Base-by-base conservation (phyloP, 2,329 filamentous ascomycete species). In the Teratosphaeriaceae sp. region DNA sequence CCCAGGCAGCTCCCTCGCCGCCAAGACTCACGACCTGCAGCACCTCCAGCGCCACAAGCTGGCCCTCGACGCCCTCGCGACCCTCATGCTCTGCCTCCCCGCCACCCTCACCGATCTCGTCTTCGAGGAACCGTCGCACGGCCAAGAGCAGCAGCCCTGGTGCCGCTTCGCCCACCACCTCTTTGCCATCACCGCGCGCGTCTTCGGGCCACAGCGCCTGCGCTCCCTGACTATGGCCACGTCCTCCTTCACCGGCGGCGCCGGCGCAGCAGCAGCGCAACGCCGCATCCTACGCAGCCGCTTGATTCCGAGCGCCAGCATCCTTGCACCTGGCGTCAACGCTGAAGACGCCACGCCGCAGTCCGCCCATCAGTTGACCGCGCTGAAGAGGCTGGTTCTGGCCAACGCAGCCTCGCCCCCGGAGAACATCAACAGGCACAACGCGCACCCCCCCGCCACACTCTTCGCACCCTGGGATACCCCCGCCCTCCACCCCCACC, bases 21-120 rank as follows among this genome's bases (percentile, higher is more conserved):
- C n/a, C n/a, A n/a, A n/a, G n/a, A n/a, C n/a, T n/a, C n/a, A n/a
- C n/a, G n/a, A n/a, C 19, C 35, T 23, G 11, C 22, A 20, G 4
- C n/a, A 26, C 22, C 19, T 20, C n/a, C 35, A 23, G 16, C 37
- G 21, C 8, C 5, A 5, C 9, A 47, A 47, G 35, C 29, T 38
- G 6, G 15, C 38, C 12, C 16, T 49, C 6, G 47, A 51, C 38
- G 49, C 49, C 13, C 29, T 49, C 6, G 49, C 47, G 3, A 30
- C 40, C 8, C 24, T 45, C 7, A 40, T 49, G 27, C 35, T 47
- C 3, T 49, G 46, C 23, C 38, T 51, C 7, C 44, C 49, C 2
- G n/a, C 46, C 6, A 42, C 43, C 15, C 8, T 47, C 4, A 51
- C 11, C 7, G 38, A 44, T 9, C 7, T 51, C 13, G 37, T 43